phyloP scores from a whole-genome alignment of 257 asterid species.

The Capsicum pubescens region DNA sequence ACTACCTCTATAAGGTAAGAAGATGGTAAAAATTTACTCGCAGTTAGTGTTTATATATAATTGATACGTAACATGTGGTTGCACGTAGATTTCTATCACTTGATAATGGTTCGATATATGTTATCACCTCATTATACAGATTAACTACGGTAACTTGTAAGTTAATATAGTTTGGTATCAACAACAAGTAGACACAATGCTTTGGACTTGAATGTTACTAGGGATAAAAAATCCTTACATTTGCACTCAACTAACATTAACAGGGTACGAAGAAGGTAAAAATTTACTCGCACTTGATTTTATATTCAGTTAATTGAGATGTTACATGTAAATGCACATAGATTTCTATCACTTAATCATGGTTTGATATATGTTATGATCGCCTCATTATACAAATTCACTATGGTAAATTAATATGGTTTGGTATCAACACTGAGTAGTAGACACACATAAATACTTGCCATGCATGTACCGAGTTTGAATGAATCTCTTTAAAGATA shows the following conservation, averaged over 20 bases:
- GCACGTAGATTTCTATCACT: not conserved
- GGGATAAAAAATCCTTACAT: not conserved
- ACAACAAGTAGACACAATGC: not conserved
- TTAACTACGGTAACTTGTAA: too few species aligned
- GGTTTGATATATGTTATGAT: not conserved
- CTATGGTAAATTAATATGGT: not conserved
- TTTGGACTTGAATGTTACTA: not conserved
- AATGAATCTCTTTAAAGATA: not conserved
- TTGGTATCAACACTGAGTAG: not conserved
- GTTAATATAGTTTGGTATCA: conserved; percentile 32
- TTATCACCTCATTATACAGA: not conserved
- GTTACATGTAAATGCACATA: not conserved
- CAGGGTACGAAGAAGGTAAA: not conserved
- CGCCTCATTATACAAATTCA: not conserved
- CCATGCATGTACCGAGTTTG: too few species aligned
- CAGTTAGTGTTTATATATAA: too few species aligned
- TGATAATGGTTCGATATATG: not conserved
- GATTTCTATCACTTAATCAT: not conserved
- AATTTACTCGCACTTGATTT: not conserved
- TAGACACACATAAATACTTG: not conserved
- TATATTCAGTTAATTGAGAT: not conserved
- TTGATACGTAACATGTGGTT: not conserved
- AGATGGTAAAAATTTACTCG: too few species aligned
- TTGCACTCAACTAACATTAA: not conserved
- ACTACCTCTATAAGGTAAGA: not conserved